phyloP scores from a whole-genome alignment of 2,329 filamentous ascomycete genomes.

The Tolypocladium ophioglossoides region DNA sequence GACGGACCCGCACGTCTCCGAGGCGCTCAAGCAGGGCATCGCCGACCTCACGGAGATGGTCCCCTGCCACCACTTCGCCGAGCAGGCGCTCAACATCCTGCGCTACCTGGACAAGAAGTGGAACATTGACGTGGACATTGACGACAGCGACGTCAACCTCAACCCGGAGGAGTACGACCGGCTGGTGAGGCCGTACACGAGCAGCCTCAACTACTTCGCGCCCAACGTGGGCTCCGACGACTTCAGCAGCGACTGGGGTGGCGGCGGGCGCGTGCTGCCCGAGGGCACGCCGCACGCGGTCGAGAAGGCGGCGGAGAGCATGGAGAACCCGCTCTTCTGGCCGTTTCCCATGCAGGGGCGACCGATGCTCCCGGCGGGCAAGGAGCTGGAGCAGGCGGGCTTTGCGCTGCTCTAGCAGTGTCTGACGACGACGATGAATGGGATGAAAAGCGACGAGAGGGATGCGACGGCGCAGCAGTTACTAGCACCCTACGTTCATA shows the following conservation, averaged over 20 bases:
- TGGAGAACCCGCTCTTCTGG: constrained; percentile 49
- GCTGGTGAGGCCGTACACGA: constrained; percentile 35
- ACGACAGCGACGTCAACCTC: constrained; percentile 11
- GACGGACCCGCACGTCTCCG: constrained; percentile 28
- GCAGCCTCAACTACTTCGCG: constrained; percentile 46
- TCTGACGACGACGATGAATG: not conserved
- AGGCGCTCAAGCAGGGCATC: constrained; percentile 42
- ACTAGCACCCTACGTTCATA: not conserved
- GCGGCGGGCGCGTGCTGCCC: constrained; percentile 5
- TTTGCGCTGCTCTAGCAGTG: constrained; percentile 29
- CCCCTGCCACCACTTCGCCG: constrained; percentile 48
- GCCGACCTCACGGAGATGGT: constrained; percentile 50
- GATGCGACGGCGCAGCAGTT: not conserved
- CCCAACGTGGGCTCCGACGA: constrained; percentile 38
- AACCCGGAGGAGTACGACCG: constrained; percentile 26
- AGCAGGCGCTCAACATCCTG: constrained; percentile 49
- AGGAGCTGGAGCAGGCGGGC: constrained; percentile 38
- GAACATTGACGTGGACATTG: constrained; percentile 42
- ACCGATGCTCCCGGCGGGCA: constrained; percentile 38
- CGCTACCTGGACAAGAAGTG: constrained; percentile 47
- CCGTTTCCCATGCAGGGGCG: constrained; percentile 50
- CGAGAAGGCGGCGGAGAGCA: constrained; percentile 21
- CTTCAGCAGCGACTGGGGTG: constrained; percentile 36
- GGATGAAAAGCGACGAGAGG: not conserved
- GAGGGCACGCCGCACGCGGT: constrained; percentile 6